phyloP scores from a whole-genome alignment of 352 stramenopile species.

The Pythium phragmitis region DNA sequence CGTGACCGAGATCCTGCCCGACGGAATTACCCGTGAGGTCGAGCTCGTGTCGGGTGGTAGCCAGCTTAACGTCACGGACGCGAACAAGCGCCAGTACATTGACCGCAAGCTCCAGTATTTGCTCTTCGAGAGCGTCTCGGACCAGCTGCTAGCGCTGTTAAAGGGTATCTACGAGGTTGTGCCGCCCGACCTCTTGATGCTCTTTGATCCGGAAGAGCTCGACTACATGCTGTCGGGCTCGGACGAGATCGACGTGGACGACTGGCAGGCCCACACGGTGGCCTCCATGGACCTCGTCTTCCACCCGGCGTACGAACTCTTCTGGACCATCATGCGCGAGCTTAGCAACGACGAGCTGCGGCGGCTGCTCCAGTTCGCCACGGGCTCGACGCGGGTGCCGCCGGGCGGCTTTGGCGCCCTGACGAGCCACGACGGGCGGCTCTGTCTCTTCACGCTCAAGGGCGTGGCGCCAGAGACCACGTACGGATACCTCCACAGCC shows the following conservation, averaged over 20 bases:
- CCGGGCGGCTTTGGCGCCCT: constrained; percentile 24
- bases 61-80: constrained; percentile 88
- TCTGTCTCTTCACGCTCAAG: constrained; percentile 34
- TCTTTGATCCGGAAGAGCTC: constrained; percentile 95
- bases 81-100: constrained; percentile 39
- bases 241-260: constrained; percentile 89
- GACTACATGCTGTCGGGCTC: constrained; percentile 91
- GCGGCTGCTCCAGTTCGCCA: constrained; percentile 40
- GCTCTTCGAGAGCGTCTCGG: constrained; percentile 89
- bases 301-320: constrained; percentile 16
- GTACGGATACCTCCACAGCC: constrained; percentile 32
- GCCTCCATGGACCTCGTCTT: constrained; percentile 8
- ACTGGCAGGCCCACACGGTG: constrained; percentile 86
- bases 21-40: constrained; percentile 31
- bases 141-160: constrained; percentile 89
- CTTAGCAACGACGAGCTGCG: constrained; percentile 32
- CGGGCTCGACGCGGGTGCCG: constrained; percentile 20
- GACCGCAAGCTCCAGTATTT: constrained; percentile 70
- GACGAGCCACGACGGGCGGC: constrained; percentile 26
- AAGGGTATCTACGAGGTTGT: constrained; percentile 96
- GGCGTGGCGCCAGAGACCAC: constrained; percentile 14
- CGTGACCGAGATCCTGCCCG: constrained; percentile 32
- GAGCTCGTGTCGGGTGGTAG: constrained; percentile 60
- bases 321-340: constrained; percentile 55
- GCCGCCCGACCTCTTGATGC: constrained; percentile 80